A percentile compares a stretch with the other conserved stretches of the same genome.
These are phyloP conservation scores for Panicum hallii DNA, from an alignment of 202 grass and related monocot species.

Conservation along the genomic window DNA sequence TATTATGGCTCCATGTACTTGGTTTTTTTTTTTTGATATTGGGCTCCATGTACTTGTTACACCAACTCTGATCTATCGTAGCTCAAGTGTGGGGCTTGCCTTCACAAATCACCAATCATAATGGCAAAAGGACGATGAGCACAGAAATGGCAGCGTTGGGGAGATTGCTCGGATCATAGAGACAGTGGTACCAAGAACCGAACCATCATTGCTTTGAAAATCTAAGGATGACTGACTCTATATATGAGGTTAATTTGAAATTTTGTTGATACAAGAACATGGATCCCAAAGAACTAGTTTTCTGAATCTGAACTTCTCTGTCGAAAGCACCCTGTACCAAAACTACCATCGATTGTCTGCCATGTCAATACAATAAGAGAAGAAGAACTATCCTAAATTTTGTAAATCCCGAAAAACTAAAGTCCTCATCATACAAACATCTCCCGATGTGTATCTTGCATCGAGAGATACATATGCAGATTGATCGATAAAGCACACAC, in stretches of 20 bases:
- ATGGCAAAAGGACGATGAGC: conserved; percentile 22
- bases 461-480: conserved; percentile 31
- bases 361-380: neutral
- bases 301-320: neutral
- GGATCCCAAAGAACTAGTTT: neutral
- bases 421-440: neutral
- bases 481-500: conserved; percentile 40
- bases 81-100: conserved; percentile 31
- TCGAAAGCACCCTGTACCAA: neutral
- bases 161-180: conserved; percentile 29
- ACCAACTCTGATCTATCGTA: neutral
- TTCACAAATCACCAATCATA: conserved; percentile 42
- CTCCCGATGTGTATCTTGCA: conserved; percentile 9
- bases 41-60: conserved; percentile 43
- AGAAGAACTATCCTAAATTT: neutral
- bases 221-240: neutral
- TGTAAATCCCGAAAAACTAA: conserved; percentile 7
- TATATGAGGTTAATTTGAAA: neutral
- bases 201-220: conserved; percentile 1
- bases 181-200: conserved; percentile 1
- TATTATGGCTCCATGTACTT: conserved; percentile 53
- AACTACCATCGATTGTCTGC: neutral
- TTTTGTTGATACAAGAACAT: neutral
- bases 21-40: neutral
- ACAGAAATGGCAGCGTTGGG: neutral